Evolutionary conservation across 495 filamentous ascomycete species (phyloP).

Genomic region (Venustampulla echinocandica): DNA sequence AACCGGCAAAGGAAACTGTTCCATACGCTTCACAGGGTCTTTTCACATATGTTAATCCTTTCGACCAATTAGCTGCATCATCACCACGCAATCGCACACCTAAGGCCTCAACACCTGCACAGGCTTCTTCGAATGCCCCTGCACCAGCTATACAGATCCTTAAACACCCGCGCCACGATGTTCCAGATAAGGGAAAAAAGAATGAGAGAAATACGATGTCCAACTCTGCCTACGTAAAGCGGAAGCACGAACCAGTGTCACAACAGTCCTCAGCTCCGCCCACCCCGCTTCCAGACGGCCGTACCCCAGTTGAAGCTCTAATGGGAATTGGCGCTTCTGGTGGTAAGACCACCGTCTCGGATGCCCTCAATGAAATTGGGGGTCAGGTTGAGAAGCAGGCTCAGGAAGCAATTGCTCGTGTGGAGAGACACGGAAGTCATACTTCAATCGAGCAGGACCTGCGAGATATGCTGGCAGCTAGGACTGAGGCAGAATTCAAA

Average conservation of each 20-base stretch:
- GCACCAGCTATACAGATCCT: slow-evolving; percentile 21
- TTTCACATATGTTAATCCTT: slow-evolving; percentile 75
- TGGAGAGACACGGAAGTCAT: slow-evolving; percentile 40
- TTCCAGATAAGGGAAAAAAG: slow-evolving; percentile 18
- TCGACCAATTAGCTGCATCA: slow-evolving; percentile 62
- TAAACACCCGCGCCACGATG: slow-evolving; percentile 21
- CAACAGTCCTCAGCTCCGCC: slow-evolving; percentile 24
- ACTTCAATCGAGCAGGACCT: slow-evolving; percentile 37
- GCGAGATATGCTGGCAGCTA: slow-evolving; percentile 32
- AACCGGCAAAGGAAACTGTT: slow-evolving; percentile 12
- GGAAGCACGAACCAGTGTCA: slow-evolving; percentile 35
- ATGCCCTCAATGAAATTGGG: slow-evolving; percentile 61
- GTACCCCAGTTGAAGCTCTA: slow-evolving; percentile 29
- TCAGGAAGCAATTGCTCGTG: slow-evolving; percentile 53
- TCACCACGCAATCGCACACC: slow-evolving; percentile 53
- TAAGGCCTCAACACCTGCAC: slow-evolving; percentile 16
- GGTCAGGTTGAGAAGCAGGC: slow-evolving; percentile 60
- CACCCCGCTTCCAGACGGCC: slow-evolving; percentile 24
- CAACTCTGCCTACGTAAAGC: slow-evolving; percentile 35
- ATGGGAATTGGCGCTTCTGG: slow-evolving; percentile 24
- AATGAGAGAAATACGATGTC: slow-evolving; percentile 17
- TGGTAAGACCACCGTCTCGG: slow-evolving; percentile 57
- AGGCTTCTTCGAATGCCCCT: slow-evolving; percentile 1
- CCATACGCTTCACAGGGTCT: slow-evolving; percentile 37
- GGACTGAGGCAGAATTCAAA: slow-evolving; percentile 37